phyloP scores from a whole-genome alignment of 768 basidiomycete species.

The Naematelia aurantialba region DNA sequence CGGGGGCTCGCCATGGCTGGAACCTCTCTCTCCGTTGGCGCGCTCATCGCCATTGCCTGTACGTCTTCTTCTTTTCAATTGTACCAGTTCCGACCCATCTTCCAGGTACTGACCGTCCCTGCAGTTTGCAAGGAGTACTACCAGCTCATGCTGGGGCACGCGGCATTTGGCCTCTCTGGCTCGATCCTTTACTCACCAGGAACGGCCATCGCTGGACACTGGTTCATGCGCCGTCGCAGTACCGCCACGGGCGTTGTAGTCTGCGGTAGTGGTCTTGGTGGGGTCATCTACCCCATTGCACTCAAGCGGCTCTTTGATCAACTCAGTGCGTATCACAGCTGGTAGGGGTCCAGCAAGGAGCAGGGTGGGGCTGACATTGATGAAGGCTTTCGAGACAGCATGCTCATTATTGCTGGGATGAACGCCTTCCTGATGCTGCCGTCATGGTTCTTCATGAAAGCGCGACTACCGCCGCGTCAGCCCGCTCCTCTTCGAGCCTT shows the following conservation, averaged over 20 bases:
- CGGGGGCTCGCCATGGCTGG: slow-evolving; percentile 29
- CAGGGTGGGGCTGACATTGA: slow-evolving; percentile 7
- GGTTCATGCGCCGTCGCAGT: slow-evolving; percentile 41
- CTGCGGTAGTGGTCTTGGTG: slow-evolving; percentile 42
- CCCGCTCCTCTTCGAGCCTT: slow-evolving; percentile 33
- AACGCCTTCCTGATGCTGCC: slow-evolving; percentile 44
- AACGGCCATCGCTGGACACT: slow-evolving; percentile 44
- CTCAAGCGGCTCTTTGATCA: slow-evolving; percentile 33
- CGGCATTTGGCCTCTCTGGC: slow-evolving; percentile 39
- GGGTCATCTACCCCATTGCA: slow-evolving; percentile 46
- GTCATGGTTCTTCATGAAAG: slow-evolving; percentile 42
- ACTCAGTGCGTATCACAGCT: slow-evolving; percentile 29
- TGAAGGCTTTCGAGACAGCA: slow-evolving; percentile 37
- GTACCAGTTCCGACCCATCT: background rate
- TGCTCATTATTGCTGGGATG: slow-evolving; percentile 43
- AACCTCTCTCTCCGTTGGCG: slow-evolving; percentile 24
- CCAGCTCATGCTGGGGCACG: slow-evolving; percentile 46
- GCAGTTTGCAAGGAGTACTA: slow-evolving; percentile 46
- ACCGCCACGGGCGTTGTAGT: slow-evolving; percentile 44
- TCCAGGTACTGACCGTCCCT: background rate
- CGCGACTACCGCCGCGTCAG: slow-evolving; percentile 35
- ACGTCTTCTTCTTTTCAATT: slow-evolving; percentile 15
- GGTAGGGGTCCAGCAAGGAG: too few species aligned
- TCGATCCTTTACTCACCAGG: slow-evolving; percentile 39
- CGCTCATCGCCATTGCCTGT: slow-evolving; percentile 43